Conservation (phyloP, 169 alveolate genomes). For the Eimeria acervulina region DNA sequence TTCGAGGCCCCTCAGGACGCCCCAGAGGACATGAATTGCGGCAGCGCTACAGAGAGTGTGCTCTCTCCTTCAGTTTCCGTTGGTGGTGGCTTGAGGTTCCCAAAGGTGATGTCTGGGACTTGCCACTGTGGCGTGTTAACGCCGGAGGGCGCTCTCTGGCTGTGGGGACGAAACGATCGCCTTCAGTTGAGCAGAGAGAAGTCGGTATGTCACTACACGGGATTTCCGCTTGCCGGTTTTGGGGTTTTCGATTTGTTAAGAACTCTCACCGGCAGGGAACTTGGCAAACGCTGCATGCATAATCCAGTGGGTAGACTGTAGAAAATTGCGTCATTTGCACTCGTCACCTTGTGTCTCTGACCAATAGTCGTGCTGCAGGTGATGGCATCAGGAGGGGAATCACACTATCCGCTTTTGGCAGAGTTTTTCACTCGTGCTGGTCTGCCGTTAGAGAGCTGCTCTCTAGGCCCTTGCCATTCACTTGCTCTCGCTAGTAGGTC, state of each 20-base stretch:
- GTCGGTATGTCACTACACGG: conserved; percentile 20
- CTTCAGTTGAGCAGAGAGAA: conserved; percentile 59
- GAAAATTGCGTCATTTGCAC: neutral
- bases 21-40: neutral
- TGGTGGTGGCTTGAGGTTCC: neutral
- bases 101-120: conserved; percentile 34
- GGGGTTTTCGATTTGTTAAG: neutral
- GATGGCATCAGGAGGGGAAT: conserved; percentile 63
- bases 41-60: neutral
- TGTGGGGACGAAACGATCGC: conserved; percentile 74
- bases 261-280: neutral
- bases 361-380: conserved; percentile 28
- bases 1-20: conserved; percentile 42
- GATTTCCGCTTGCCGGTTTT: neutral
- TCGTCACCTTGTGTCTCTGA: neutral
- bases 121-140: conserved; percentile 67
- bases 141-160: conserved; percentile 55
- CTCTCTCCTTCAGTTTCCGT: neutral
- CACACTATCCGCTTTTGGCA: conserved; percentile 46
- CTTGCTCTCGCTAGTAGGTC: conserved; percentile 65
- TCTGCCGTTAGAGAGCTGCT: conserved; percentile 54
- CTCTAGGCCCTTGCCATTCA: conserved; percentile 35
- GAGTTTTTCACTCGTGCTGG: conserved; percentile 37
- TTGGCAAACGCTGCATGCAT: neutral
- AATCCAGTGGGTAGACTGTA: neutral